phyloP scores from a whole-genome alignment of 768 basidiomycete genomes.

The Grammothele lineata region DNA sequence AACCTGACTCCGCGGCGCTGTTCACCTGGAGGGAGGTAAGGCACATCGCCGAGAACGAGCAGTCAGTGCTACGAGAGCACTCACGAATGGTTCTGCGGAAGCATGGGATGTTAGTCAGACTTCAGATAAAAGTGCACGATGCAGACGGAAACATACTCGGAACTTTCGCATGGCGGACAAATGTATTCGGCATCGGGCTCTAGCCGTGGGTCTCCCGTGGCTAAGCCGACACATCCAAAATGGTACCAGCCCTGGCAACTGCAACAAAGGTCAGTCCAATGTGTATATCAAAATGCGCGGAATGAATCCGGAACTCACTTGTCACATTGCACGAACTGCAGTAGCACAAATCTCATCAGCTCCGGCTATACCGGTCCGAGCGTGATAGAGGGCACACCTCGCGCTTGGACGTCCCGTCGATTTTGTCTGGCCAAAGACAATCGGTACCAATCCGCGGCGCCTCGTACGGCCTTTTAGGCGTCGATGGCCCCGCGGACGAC shows the following conservation, averaged over 20 bases:
- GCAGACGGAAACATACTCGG: constrained; percentile 11
- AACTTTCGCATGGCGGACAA: constrained; percentile 19
- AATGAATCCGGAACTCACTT: constrained; percentile 12
- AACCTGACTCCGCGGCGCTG: constrained; percentile 3
- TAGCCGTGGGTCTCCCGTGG: constrained; percentile 14
- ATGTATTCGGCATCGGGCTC: constrained; percentile 11
- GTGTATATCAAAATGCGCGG: constrained; percentile 14
- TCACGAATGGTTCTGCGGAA: too few species aligned
- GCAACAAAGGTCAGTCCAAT: neutral
- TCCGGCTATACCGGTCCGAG: neutral
- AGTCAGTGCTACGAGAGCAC: too few species aligned
- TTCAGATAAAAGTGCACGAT: too few species aligned
- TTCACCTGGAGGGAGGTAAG: too few species aligned
- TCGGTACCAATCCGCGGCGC: constrained; percentile 10
- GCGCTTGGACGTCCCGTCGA: constrained; percentile 10
- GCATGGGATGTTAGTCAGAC: too few species aligned
- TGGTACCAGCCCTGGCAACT: constrained; percentile 23
- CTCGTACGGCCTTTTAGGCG: constrained; percentile 2
- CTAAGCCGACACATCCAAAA: constrained; percentile 19
- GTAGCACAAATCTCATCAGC: neutral
- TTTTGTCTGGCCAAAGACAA: constrained; percentile 14
- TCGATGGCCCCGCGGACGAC: neutral
- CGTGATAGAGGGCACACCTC: constrained; percentile 8
- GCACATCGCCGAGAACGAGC: too few species aligned
- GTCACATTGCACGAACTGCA: constrained; percentile 17